Evolutionary conservation across 2,329 filamentous ascomycete species (phyloP).

Genomic region (Penicillium sp.): DNA sequence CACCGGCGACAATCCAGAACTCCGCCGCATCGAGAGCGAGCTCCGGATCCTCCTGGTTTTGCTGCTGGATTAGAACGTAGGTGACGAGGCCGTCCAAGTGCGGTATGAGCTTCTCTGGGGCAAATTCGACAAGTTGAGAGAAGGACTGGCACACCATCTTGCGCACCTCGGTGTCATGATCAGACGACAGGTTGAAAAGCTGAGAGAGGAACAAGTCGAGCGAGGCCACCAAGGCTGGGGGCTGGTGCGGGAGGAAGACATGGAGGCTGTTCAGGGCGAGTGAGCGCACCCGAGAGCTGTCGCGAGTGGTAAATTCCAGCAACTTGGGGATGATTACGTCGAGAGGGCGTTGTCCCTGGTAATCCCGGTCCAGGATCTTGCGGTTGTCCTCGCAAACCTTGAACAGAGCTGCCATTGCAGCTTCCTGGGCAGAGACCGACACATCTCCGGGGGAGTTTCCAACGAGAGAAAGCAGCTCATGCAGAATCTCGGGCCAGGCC

Average conservation of each 20-base stretch:
- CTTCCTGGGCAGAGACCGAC: slow-evolving; percentile 73
- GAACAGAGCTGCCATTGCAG: slow-evolving; percentile 83
- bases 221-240: slow-evolving; percentile 72
- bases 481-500: slow-evolving; percentile 85
- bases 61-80: slow-evolving; percentile 88
- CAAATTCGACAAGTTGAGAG: slow-evolving; percentile 83
- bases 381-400: slow-evolving; percentile 98
- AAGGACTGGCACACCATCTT: slow-evolving; percentile 92
- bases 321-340: slow-evolving; percentile 86
- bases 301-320: slow-evolving; percentile 75
- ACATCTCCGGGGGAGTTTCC: slow-evolving; percentile 66
- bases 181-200: slow-evolving; percentile 74
- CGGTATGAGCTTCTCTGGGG: slow-evolving; percentile 83
- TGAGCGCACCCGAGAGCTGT: slow-evolving; percentile 70
- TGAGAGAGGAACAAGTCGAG: slow-evolving; percentile 77
- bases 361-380: slow-evolving; percentile 77
- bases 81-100: slow-evolving; percentile 84
- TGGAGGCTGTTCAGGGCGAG: slow-evolving; percentile 82
- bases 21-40: slow-evolving; percentile 91
- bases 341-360: slow-evolving; percentile 81
- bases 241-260: slow-evolving; percentile 80
- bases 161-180: slow-evolving; percentile 74
- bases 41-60: slow-evolving; percentile 74
- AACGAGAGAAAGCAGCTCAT: slow-evolving; percentile 74
- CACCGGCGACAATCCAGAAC: slow-evolving; percentile 92